Conservation (phyloP, 1,284 basidiomycete genomes). For the Ceraceosorus guamensis region DNA sequence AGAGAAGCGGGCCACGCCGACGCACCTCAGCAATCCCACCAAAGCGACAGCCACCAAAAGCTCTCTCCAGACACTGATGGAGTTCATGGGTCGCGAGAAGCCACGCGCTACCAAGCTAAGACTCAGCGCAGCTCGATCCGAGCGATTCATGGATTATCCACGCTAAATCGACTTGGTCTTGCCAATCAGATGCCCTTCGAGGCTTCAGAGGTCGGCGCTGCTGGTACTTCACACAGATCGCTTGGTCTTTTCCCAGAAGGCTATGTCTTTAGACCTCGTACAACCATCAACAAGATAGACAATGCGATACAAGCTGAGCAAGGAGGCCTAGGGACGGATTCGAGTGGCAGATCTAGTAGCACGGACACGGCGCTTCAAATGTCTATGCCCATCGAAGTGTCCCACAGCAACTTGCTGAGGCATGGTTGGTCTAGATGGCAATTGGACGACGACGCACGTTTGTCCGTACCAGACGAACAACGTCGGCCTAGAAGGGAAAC, state of each 20-base stretch:
- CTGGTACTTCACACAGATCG: neutral
- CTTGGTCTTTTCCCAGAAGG: neutral
- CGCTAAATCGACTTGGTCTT: too few relatives aligned
- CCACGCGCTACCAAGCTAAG: too few relatives aligned
- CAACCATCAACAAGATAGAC: neutral
- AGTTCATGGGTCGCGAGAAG: too few relatives aligned
- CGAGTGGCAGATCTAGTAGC: too few relatives aligned
- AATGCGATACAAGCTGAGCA: neutral
- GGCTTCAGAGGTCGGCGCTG: neutral
- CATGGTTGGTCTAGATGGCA: constrained; percentile 6
- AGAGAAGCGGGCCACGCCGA: too few relatives aligned
- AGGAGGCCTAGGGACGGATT: too few relatives aligned
- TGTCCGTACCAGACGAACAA: constrained; percentile 8
- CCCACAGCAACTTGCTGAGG: neutral
- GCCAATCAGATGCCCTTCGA: neutral
- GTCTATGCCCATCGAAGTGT: neutral
- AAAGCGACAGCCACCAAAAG: too few relatives aligned
- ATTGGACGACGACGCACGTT: constrained; percentile 5
- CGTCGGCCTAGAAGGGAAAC: neutral
- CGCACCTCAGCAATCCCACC: too few relatives aligned
- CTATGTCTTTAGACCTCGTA: neutral
- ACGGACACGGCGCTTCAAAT: neutral
- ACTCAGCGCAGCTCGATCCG: too few relatives aligned
- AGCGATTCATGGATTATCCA: too few relatives aligned
- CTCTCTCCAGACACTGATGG: too few relatives aligned